phyloP scores from a whole-genome alignment of 2,329 filamentous ascomycete genomes.

The Ilyonectria mors-panacis region DNA sequence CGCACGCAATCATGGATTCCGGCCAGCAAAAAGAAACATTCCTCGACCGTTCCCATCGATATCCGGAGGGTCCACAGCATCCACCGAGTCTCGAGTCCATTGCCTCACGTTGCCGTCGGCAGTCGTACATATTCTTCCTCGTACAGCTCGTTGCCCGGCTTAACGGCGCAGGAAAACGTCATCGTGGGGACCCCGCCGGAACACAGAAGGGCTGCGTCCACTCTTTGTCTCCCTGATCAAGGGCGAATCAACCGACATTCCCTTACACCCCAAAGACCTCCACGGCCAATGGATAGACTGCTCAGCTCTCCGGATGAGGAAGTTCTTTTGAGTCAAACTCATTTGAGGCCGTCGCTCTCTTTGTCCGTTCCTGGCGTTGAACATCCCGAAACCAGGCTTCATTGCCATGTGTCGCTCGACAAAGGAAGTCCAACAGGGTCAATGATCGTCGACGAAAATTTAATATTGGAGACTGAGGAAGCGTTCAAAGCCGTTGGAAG shows the following conservation, averaged over 20 bases:
- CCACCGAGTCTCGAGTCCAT: conserved; percentile 55
- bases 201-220: conserved; percentile 47
- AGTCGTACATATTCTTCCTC: conserved; percentile 57
- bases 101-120: conserved; percentile 56
- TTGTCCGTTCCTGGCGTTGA: conserved; percentile 41
- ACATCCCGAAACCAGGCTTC: conserved; percentile 27
- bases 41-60: conserved; percentile 40
- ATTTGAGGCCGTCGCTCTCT: conserved; percentile 38
- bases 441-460: conserved; percentile 59
- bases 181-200: conserved; percentile 44
- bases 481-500: conserved; percentile 64
- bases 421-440: conserved; percentile 42
- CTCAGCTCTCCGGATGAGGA: conserved; percentile 22
- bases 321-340: conserved; percentile 19
- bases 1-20: conserved; percentile 44
- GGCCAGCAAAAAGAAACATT: conserved; percentile 36
- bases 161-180: conserved; percentile 54
- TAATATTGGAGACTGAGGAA: conserved; percentile 66
- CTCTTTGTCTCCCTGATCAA: conserved; percentile 53
- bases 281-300: conserved; percentile 40
- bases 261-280: conserved; percentile 39
- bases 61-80: conserved; percentile 57
- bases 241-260: conserved; percentile 40
- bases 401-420: conserved; percentile 27
- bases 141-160: conserved; percentile 62